Conservation (phyloP, 1,284 basidiomycete genomes). For the Cryptococcus sp. region DNA sequence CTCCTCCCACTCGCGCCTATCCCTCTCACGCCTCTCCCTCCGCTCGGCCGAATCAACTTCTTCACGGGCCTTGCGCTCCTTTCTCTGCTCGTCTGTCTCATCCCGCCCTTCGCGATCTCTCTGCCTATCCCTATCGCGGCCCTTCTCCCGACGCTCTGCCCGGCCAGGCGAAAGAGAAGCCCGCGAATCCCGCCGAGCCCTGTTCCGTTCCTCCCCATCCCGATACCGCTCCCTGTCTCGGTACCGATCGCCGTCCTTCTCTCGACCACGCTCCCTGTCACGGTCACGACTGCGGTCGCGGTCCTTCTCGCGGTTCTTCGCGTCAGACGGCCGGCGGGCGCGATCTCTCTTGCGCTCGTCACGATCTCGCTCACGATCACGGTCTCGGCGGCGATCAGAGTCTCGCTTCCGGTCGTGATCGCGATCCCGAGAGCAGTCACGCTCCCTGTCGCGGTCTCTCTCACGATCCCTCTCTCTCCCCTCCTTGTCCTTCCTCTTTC, state of each 20-base stretch:
- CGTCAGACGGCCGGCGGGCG: neutral
- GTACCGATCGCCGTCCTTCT: neutral
- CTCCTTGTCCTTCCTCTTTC: neutral
- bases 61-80: neutral
- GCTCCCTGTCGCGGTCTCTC: slow-evolving; percentile 55
- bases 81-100: neutral
- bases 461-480: neutral
- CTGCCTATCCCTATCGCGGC: neutral
- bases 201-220: neutral
- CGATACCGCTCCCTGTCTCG: neutral
- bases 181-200: neutral
- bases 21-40: too few relatives aligned
- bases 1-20: too few relatives aligned
- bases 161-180: neutral
- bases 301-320: neutral
- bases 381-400: neutral
- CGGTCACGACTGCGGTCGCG: neutral
- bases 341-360: neutral
- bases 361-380: neutral
- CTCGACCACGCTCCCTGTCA: neutral
- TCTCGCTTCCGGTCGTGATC: neutral
- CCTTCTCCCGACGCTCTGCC: neutral
- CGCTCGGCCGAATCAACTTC: too few relatives aligned
- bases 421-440: slow-evolving; percentile 33
- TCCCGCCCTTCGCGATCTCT: neutral